These are phyloP conservation scores for Termitomyces sp. DNA, from an alignment of 1,284 basidiomycete species.

Conservation along the genomic window DNA sequence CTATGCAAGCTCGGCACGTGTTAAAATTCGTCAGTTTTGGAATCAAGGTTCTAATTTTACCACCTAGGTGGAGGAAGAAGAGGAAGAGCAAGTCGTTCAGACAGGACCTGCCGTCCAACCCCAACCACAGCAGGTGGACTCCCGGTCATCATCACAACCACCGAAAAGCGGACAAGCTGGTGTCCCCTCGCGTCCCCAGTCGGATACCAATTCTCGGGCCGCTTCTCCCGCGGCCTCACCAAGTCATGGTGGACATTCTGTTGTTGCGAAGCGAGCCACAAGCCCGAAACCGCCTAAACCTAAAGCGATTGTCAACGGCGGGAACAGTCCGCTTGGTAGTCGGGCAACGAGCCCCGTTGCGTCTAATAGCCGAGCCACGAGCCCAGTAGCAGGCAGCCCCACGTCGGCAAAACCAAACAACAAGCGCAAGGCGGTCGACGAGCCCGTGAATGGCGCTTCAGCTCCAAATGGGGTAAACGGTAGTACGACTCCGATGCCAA, in stretches of 20 bases:
- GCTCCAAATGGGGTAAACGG: constrained; percentile 25
- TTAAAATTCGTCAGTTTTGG: background rate
- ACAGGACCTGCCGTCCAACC: constrained; percentile 57
- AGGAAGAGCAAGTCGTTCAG: constrained; percentile 44
- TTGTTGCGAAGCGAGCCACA: constrained; percentile 79
- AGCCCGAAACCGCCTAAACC: constrained; percentile 65
- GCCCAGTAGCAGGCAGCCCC: constrained; percentile 33
- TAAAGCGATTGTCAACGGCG: constrained; percentile 46
- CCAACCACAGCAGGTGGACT: constrained; percentile 39
- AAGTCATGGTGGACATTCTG: constrained; percentile 60
- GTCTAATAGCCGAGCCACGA: constrained; percentile 41
- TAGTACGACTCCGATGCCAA: constrained; percentile 28
- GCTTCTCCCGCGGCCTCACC: constrained; percentile 52
- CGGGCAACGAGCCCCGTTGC: constrained; percentile 38
- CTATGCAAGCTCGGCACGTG: constrained; percentile 68
- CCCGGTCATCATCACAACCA: constrained; percentile 26
- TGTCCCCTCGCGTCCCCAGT: constrained; percentile 18
- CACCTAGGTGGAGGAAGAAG: constrained; percentile 54
- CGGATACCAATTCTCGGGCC: constrained; percentile 41
- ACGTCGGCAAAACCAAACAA: constrained; percentile 28
- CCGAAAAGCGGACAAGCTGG: constrained; percentile 24
- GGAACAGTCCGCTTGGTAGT: constrained; percentile 52
- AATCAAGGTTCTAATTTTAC: constrained; percentile 4
- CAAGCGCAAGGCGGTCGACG: constrained; percentile 69
- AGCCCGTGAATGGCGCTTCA: constrained; percentile 27